phyloP scores from a whole-genome alignment of 208 protist genomes.

The Wallacemonas sp. region DNA sequence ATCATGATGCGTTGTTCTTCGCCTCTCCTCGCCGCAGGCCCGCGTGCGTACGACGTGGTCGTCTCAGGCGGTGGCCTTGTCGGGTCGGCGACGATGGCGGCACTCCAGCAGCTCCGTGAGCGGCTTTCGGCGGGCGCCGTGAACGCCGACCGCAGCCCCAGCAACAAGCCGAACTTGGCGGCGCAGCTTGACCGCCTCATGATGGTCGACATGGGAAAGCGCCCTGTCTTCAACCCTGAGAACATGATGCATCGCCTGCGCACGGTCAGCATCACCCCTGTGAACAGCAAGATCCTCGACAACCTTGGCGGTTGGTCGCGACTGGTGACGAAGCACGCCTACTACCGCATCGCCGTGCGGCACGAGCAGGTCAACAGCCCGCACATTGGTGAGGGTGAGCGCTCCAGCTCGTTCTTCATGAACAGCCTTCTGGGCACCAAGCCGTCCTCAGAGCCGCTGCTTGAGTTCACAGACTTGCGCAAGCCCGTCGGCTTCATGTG shows the following conservation, averaged over 20 bases:
- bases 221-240: constrained; percentile 49
- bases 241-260: constrained; percentile 77
- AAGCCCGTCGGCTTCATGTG: constrained; percentile 82
- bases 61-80: constrained; percentile 83
- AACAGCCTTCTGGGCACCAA: constrained; percentile 34
- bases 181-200: constrained; percentile 51
- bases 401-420: constrained; percentile 65
- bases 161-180: background rate
- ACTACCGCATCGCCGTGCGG: constrained; percentile 85
- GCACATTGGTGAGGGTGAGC: constrained; percentile 28
- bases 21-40: background rate
- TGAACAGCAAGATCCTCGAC: constrained; percentile 82
- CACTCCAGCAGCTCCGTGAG: constrained; percentile 67
- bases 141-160: background rate
- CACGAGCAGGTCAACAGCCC: constrained; percentile 83
- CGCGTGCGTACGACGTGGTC: constrained; percentile 48
- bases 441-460: constrained; percentile 52
- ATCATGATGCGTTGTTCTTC: constrained; percentile 2
- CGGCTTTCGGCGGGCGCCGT: constrained; percentile 11
- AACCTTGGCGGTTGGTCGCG: constrained; percentile 68
- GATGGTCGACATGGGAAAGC: constrained; percentile 55
- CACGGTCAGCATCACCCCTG: constrained; percentile 80
- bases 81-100: constrained; percentile 64
- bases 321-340: constrained; percentile 80
- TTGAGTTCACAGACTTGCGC: constrained; percentile 83